Base-by-base conservation (phyloP, 371 early-diverging fungal genomes). In the Amoeboaphelidium protococcarum region DNA sequence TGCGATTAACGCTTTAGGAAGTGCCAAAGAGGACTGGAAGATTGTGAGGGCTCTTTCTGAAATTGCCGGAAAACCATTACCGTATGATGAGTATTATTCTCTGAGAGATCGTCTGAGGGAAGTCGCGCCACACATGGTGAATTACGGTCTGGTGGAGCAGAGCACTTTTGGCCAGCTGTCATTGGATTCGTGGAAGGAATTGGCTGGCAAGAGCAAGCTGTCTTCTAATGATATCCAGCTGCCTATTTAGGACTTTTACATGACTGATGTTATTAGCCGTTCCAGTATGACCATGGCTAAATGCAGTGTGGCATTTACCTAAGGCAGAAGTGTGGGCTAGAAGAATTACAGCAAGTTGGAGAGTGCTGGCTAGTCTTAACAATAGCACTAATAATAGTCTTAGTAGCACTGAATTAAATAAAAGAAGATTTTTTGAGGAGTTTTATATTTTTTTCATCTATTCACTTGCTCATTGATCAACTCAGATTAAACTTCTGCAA, bases 11-110 rank as follows among this genome's bases (percentile, higher is more conserved):
- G 76, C 86, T 46, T 88, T 90, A 4, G 78, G 73, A 24, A 83
- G 75, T 42, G 82, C 91, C 16, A 84, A 91, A 51, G 92, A 90
- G 54, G 94, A 91, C 69, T 94, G 92, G 94, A 84, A 84, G 76
- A 88, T 94, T 49, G 68, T 94, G 50, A 80, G 94, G 48, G 94
- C 94, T 4, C 66, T 94, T 44, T 84, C 89, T 10, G 91, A 94
- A 62, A 71, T 86, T 16, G 67, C 74, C 23, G 90, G 87, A 3
- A 62, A 70, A 3, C 63, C 83, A 2, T 68, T 94, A 47, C 82
- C 88, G 12, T 94, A 94, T 58, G 86, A 90, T 50, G 80, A 83
- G 52, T 60, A 83, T 23, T 57, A 65, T 3, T 69, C 76, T 31
- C 64, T 94, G 46, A 80, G 90, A 24, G 67, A 71, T 26, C 81